These are phyloP conservation scores for Aspergillus wentii DNA, from an alignment of 495 filamentous ascomycete genomes.

Conservation along the genomic window DNA sequence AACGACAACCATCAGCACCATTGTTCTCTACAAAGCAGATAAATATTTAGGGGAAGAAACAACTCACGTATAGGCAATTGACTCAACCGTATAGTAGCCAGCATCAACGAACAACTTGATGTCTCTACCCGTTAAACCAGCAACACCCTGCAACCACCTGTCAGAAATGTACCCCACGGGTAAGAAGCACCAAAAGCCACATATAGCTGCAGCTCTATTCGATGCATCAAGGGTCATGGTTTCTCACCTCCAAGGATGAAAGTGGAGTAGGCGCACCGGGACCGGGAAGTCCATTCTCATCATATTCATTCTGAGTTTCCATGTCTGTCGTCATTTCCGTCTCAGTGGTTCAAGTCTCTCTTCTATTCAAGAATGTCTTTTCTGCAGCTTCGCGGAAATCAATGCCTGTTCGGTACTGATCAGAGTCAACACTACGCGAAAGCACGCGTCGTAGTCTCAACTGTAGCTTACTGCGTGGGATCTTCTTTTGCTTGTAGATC, in stretches of 20 bases:
- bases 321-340: constrained; percentile 59
- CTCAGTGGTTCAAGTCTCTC: too few relatives aligned
- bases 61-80: constrained; percentile 82
- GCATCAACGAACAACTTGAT: constrained; percentile 90
- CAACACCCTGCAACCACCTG: constrained; percentile 67
- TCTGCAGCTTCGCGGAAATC: too few relatives aligned
- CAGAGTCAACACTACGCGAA: constrained; percentile 1
- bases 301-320: constrained; percentile 54
- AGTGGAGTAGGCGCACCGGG: constrained; percentile 96
- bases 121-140: constrained; percentile 86
- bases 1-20: constrained; percentile 1
- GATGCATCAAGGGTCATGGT: neutral
- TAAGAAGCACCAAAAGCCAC: neutral
- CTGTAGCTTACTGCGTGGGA: too few relatives aligned
- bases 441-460: constrained; percentile 13
- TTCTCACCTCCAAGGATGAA: constrained; percentile 71
- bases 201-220: neutral
- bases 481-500: too few relatives aligned
- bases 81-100: constrained; percentile 91
- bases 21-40: neutral
- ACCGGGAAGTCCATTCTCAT: constrained; percentile 62
- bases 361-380: too few relatives aligned
- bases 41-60: neutral
- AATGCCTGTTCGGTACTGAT: too few relatives aligned
- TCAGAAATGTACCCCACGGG: too few relatives aligned